A percentile compares a stretch with the other conserved stretches of the same genome.
Conservation (phyloP, 345 rosid genomes). For the Linum trigynum region DNA sequence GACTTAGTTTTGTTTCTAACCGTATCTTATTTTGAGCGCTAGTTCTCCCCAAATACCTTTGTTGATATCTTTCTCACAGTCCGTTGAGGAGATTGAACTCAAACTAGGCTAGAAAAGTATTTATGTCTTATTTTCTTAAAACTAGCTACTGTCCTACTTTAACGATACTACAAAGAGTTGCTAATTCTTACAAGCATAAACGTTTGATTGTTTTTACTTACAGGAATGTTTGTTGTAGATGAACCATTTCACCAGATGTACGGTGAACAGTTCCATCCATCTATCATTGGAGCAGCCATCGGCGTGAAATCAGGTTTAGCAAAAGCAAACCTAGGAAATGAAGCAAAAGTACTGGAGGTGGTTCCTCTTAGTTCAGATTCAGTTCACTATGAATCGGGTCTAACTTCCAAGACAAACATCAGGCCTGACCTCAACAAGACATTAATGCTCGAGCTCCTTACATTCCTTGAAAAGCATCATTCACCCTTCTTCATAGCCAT, state of each 20-base stretch:
- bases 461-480: slow-evolving; percentile 52
- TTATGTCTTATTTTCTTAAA: too few relatives aligned
- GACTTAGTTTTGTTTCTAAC: too few relatives aligned
- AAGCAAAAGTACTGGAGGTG: slow-evolving; percentile 51
- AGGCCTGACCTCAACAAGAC: slow-evolving; percentile 73
- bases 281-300: slow-evolving; percentile 66
- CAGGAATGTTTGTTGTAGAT: slow-evolving; percentile 75
- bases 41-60: too few relatives aligned
- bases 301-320: slow-evolving; percentile 65
- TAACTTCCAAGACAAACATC: slow-evolving; percentile 72
- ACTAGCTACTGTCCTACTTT: too few relatives aligned
- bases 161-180: not conserved
- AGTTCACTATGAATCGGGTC: slow-evolving; percentile 45
- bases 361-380: slow-evolving; percentile 76
- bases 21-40: too few relatives aligned
- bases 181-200: not conserved
- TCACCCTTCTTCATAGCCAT: slow-evolving; percentile 66
- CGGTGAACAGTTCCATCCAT: slow-evolving; percentile 63
- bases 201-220: not conserved
- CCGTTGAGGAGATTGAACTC: too few relatives aligned
- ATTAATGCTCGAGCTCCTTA: slow-evolving; percentile 59
- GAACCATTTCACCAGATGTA: slow-evolving; percentile 65
- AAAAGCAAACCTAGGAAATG: slow-evolving; percentile 47
- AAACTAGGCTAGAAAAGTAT: too few relatives aligned
- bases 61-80: too few relatives aligned